Evolutionary conservation across 2,329 filamentous ascomycete genomes (phyloP).

Genomic region (Sphaerulina vaccinii): DNA sequence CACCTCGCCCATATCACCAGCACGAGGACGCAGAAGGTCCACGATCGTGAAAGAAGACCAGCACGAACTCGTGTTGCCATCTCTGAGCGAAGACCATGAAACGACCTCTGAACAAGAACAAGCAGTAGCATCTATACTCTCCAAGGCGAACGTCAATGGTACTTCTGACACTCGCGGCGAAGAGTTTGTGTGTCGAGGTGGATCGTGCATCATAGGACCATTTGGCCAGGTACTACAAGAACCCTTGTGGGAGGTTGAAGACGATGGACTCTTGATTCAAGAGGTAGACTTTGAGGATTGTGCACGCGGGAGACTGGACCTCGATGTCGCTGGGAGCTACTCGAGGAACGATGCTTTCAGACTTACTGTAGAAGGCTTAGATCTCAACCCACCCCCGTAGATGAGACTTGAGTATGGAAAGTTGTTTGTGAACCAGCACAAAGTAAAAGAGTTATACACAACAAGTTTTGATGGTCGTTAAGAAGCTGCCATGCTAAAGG

Average conservation of each 20-base stretch:
- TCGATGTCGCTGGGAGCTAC: constrained; percentile 84
- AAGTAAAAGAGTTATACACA: not conserved
- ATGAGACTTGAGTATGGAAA: not conserved
- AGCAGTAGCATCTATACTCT: not conserved
- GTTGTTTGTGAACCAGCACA: not conserved
- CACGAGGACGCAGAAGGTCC: constrained; percentile 39
- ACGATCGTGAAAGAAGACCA: constrained; percentile 49
- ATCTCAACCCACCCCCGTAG: constrained; percentile 40
- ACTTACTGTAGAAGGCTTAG: constrained; percentile 59
- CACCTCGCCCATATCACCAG: constrained; percentile 3
- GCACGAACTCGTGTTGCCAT: constrained; percentile 54
- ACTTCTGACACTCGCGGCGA: constrained; percentile 35
- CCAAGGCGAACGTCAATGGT: constrained; percentile 9
- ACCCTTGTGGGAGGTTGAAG: constrained; percentile 76
- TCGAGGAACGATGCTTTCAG: constrained; percentile 68
- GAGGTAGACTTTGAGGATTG: constrained; percentile 90
- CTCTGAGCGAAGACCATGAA: constrained; percentile 24
- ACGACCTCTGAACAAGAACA: constrained; percentile 8
- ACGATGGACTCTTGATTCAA: constrained; percentile 63
- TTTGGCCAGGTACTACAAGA: constrained; percentile 76
- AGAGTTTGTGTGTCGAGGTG: constrained; percentile 68
- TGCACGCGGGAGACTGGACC: constrained; percentile 72
- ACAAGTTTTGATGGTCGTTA: not conserved
- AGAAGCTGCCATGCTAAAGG: not conserved
- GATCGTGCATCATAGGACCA: constrained; percentile 78